Conservation (phyloP, 2,329 filamentous ascomycete genomes). For the Amauroascus niger region DNA sequence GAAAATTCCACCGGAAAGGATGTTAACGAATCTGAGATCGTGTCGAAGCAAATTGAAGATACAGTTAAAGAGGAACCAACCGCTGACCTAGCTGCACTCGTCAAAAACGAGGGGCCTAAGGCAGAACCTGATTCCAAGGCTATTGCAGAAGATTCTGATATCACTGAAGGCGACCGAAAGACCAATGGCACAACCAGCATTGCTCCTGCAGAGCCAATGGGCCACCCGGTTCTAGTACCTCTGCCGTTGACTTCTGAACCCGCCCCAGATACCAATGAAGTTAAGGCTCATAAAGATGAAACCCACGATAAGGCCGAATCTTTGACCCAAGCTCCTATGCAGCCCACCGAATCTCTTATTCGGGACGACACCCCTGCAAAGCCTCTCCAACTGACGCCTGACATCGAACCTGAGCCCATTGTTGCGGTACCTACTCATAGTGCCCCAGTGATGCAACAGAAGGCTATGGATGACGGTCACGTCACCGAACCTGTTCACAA, state of each 20-base stretch:
- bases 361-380: background rate
- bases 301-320: background rate
- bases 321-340: background rate
- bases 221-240: background rate
- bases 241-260: background rate
- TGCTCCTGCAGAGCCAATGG: background rate
- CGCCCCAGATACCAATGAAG: background rate
- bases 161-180: background rate
- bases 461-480: background rate
- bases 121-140: background rate
- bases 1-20: background rate
- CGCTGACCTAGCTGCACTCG: background rate
- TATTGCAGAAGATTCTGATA: background rate
- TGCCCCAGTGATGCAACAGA: background rate
- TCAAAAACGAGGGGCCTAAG: background rate
- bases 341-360: background rate
- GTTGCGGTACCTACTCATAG: background rate
- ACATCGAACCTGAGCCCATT: background rate
- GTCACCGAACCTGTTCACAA: background rate
- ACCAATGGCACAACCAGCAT: conserved; percentile 4
- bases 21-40: background rate
- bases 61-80: background rate
- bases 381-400: background rate
- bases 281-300: background rate
- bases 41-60: background rate